Conservation (phyloP, 2,329 filamentous ascomycete species). For the Zasmidium citrigriseum region DNA sequence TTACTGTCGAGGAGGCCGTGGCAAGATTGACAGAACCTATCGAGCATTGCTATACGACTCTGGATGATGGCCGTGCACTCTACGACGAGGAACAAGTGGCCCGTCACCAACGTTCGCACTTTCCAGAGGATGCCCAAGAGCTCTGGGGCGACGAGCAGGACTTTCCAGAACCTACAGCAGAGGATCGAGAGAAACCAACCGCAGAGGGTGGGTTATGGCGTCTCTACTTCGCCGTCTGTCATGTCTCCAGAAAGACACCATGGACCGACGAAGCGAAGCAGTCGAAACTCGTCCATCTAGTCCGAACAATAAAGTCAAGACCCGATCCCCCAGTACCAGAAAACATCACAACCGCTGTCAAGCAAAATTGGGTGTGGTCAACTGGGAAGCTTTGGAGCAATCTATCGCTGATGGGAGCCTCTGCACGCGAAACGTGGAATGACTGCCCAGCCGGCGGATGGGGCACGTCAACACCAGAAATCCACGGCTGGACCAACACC, state of each 20-base stretch:
- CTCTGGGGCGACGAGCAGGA: conserved; percentile 7
- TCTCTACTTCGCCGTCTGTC: conserved; percentile 1
- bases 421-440: conserved; percentile 1
- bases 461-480: conserved; percentile 28
- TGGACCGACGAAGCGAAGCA: conserved; percentile 1
- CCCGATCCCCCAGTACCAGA: conserved; percentile 18
- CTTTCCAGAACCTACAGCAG: background rate
- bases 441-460: conserved; percentile 27
- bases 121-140: background rate
- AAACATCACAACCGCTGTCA: conserved; percentile 5
- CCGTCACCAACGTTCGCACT: background rate
- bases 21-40: conserved; percentile 30
- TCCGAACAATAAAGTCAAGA: conserved; percentile 28
- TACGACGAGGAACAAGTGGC: conserved; percentile 7
- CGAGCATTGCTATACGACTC: conserved; percentile 26
- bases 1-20: background rate
- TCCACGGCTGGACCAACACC: conserved; percentile 34
- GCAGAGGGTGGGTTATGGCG: background rate
- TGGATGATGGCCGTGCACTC: conserved; percentile 5
- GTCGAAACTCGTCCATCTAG: conserved; percentile 3
- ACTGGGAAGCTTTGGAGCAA: background rate
- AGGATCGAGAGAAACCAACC: background rate
- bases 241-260: background rate
- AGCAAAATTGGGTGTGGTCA: background rate
- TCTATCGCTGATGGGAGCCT: background rate